Evolutionary conservation across 2,329 filamentous ascomycete genomes (phyloP).

Genomic region (Fusarium nematophilum): DNA sequence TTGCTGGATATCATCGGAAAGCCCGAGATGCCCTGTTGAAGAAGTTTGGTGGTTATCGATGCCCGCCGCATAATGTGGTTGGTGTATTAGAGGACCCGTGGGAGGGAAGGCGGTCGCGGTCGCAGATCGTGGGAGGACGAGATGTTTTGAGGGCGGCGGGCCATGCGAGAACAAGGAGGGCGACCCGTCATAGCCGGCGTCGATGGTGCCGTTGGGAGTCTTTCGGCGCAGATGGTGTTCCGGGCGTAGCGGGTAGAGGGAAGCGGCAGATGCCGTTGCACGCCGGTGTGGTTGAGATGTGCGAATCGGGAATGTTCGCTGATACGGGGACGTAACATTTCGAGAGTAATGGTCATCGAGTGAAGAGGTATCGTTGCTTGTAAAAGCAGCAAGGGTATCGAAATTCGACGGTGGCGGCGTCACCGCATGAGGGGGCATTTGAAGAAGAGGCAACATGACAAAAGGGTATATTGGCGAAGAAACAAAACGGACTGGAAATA

Average conservation of each 20-base stretch:
- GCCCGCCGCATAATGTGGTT: conserved; percentile 22
- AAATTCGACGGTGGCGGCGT: conserved; percentile 55
- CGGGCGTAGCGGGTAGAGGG: conserved; percentile 46
- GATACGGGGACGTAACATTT: conserved; percentile 39
- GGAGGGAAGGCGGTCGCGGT: conserved; percentile 32
- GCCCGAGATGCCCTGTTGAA: conserved; percentile 20
- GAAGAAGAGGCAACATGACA: conserved; percentile 63
- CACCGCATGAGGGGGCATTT: conserved; percentile 64
- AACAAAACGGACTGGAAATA: conserved; percentile 40
- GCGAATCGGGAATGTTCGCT: conserved; percentile 48
- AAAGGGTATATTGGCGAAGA: conserved; percentile 41
- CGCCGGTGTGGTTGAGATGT: conserved; percentile 45
- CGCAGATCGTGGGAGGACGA: conserved; percentile 73
- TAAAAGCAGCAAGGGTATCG: conserved; percentile 47
- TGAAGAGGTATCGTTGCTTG: conserved; percentile 29
- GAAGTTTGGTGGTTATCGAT: conserved; percentile 24
- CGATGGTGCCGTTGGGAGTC: conserved; percentile 92
- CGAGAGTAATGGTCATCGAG: conserved; percentile 43
- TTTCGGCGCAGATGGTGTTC: conserved; percentile 91
- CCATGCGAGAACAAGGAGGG: conserved; percentile 78
- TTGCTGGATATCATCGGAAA: conserved; percentile 27
- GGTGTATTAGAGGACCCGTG: conserved; percentile 21
- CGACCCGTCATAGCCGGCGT: conserved; percentile 90
- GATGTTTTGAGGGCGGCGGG: conserved; percentile 83
- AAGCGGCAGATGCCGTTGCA: conserved; percentile 21